Conservation (phyloP, 2,329 filamentous ascomycete species). For the Colletotrichum sidae region DNA sequence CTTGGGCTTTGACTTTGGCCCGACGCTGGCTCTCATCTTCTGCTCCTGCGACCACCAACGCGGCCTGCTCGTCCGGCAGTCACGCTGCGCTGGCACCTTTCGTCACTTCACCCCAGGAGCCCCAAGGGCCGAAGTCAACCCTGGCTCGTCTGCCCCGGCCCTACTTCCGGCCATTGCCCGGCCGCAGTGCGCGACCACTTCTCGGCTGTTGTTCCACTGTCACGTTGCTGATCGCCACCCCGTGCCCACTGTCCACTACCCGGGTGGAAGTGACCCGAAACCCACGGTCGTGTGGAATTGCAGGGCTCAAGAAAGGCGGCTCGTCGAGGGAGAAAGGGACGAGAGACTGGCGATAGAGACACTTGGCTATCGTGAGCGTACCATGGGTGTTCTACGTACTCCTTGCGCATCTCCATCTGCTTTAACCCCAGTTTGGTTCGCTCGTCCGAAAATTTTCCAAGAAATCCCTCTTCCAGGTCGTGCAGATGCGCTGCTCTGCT, state of each 20-base stretch:
- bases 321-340: slow-evolving; percentile 16
- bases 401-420: slow-evolving; percentile 29
- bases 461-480: slow-evolving; percentile 21
- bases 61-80: slow-evolving; percentile 28
- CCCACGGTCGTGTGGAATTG: slow-evolving; percentile 28
- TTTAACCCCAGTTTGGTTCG: slow-evolving; percentile 5
- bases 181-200: slow-evolving; percentile 16
- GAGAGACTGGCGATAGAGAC: slow-evolving; percentile 4
- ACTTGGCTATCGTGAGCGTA: neutral
- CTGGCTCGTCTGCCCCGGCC: slow-evolving; percentile 18
- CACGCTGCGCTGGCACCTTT: slow-evolving; percentile 29
- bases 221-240: slow-evolving; percentile 35
- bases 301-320: slow-evolving; percentile 30
- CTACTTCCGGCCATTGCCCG: slow-evolving; percentile 33
- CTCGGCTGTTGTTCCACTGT: slow-evolving; percentile 29
- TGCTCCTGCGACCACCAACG: slow-evolving; percentile 28
- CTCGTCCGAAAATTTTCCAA: slow-evolving; percentile 26
- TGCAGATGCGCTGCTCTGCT: neutral
- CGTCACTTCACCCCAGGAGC: slow-evolving; percentile 6
- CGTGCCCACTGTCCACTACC: slow-evolving; percentile 29
- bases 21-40: slow-evolving; percentile 1
- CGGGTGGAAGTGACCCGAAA: slow-evolving; percentile 27
- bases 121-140: slow-evolving; percentile 10
- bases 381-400: slow-evolving; percentile 21
- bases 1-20: neutral